Base-by-base conservation (phyloP, 805 yeast species). In the Metschnikowia reukaufii region DNA sequence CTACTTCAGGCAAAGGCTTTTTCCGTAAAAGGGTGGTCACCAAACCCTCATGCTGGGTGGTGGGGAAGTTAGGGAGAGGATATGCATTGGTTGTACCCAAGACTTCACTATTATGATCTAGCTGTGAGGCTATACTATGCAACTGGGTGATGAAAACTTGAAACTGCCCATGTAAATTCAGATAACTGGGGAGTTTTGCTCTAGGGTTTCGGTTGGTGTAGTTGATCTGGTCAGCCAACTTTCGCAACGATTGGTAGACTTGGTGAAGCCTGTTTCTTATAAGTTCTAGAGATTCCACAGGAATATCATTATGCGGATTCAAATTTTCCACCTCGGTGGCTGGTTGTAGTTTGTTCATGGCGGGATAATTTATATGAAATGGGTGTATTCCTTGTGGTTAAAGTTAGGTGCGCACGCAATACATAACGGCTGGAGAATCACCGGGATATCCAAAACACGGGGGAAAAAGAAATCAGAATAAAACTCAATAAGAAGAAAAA, bases 1-100 rank as follows among this genome's bases (percentile, higher is more conserved):
- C 87, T 2, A 92, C 96, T 52, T 91, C 97, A 0, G 99, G 98
- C 9, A 88, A 70, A 41, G 85, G 84, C 62, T 91, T 92, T 63
- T 91, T 94, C 48, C 98, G 77, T 49, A 94, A 65, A 49, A 94
- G 70, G 0, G 97, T 90, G 0, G 96, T 86, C 42, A 91, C 68
- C 30, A 94, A 73, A 2, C 89, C 87, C 58, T 87, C 91, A 53
- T 88, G 91, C 36, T 88, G 86, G 0, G 88, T 79, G 0, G 95
- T 81, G 7, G 97, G 97, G 62, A 92, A 94, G 17, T 78, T 77
- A 0, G 91, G 85, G 44, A 88, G 70, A 1, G 99, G 99, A 59
- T 81, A 92, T 1, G 83, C 91, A 42, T 87, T 89, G 0, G 96
- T 83, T 4, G 79, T 66, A 37, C 77, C 76, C 20, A 94, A 69